Evolutionary conservation across 306 rosid species (phyloP), one percentile per base, ranked within the genome.

Genomic region (Castanopsis chinensis): DNA sequence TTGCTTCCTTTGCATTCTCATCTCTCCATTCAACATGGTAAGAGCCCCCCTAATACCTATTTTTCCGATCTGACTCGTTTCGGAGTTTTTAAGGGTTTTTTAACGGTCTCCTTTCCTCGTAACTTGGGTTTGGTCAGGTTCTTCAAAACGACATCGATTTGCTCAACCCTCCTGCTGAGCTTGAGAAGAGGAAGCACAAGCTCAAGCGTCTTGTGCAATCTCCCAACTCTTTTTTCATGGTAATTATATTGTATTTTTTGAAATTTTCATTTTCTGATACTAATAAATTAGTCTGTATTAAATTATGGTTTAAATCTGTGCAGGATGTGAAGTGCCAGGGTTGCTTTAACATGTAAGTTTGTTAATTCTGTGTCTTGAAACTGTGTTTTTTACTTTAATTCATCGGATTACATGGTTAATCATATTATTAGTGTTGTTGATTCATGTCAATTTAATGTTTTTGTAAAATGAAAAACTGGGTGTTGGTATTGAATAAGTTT

Each of bases 141-240:
- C 92, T 88, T 35, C 87, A 84, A 78, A 88, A 88, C 76, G 88
- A 88, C 58, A 86, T 88, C 61, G 92, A 86, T 84, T 73, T 88
- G 85, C 90, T 88, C 54, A 87, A 88, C 57, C 92, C 90, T 15
- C 88, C 91, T 13, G 88, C 85, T 32, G 91, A 88, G 55, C 82
- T 83, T 6, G 91, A 88, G 86, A 88, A 88, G 86, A 86, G 63
- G 81, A 88, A 88, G 85, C 91, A 88, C 85, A 88, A 88, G 85
- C 91, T 88, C 72, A 88, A 88, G 89, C 85, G 91, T 67, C 91
- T 88, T 19, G 88, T 88, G 72, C 91, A 88, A 69, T 81, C 89
- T 13, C 91, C 91, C 27, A 88, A 88, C 72, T 88, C 89, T 15
- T 88, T 88, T 78, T 88, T 88, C 86, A 88, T 88, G 90, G 92